Conservation (phyloP, 2,329 filamentous ascomycete species). For the Fusarium circinatum region DNA sequence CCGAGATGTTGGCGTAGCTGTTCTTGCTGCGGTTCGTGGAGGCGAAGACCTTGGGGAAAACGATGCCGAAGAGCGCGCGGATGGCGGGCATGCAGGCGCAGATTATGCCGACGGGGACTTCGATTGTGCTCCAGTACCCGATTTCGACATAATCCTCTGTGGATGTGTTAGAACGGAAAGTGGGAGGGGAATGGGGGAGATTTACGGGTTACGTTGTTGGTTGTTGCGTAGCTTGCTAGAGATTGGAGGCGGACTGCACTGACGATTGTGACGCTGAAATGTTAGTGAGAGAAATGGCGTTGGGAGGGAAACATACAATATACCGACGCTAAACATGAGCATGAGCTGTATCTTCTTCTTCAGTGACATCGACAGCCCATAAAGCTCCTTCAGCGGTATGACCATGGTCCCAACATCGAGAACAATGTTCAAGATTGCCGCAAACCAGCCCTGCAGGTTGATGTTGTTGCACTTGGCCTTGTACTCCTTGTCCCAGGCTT, state of each 20-base stretch:
- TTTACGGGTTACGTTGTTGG: slow-evolving; percentile 17
- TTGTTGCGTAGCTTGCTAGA: slow-evolving; percentile 18
- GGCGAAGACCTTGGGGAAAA: slow-evolving; percentile 33
- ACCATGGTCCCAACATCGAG: slow-evolving; percentile 52
- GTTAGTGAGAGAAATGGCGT: neutral
- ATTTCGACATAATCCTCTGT: slow-evolving; percentile 41
- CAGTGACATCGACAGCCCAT: neutral
- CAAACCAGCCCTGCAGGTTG: slow-evolving; percentile 59
- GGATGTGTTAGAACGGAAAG: neutral
- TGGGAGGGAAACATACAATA: neutral
- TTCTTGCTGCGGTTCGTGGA: slow-evolving; percentile 16
- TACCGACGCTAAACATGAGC: slow-evolving; percentile 22
- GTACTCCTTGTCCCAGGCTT: slow-evolving; percentile 56
- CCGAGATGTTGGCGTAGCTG: slow-evolving; percentile 27
- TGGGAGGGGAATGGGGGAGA: rapidly evolving
- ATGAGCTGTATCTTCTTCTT: slow-evolving; percentile 27
- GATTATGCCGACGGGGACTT: slow-evolving; percentile 46
- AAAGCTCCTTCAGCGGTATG: slow-evolving; percentile 11
- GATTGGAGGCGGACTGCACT: slow-evolving; percentile 15
- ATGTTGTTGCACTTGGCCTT: slow-evolving; percentile 58
- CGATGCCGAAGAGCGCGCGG: slow-evolving; percentile 22
- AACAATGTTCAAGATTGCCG: slow-evolving; percentile 59
- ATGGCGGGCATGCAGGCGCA: slow-evolving; percentile 46
- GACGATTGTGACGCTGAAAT: slow-evolving; percentile 6
- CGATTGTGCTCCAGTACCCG: slow-evolving; percentile 45